Base-by-base conservation (phyloP, 2,329 filamentous ascomycete species). In the Hirsutella rhossiliensis region DNA sequence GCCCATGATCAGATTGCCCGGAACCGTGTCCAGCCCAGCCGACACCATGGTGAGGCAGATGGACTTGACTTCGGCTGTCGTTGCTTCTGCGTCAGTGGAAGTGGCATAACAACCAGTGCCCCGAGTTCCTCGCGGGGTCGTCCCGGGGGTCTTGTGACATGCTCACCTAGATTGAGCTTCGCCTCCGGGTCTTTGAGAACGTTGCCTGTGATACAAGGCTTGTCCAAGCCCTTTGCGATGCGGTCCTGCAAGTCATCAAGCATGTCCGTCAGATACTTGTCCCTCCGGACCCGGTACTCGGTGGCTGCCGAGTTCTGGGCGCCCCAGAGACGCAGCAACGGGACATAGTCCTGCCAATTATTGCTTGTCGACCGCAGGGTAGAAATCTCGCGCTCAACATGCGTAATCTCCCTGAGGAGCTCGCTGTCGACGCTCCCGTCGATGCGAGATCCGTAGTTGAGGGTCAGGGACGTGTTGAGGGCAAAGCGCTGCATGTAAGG, bases 331-430 rank as follows among this genome's bases (percentile, higher is more conserved):
- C 86, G 72, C 47, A 92, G 58, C 5, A 89, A 54, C 0, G 86
- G 84, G n/a, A 92, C 76, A 52, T 90, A 90, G 55, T 92, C 86
- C 55, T 87, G 82, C 78, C 83, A 86, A 58, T 90, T 90, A 56
- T 88, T 87, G 53, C 81, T 86, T 0, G 84, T 90, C 23, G 78
- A 84, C 40, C 86, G 68, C 56, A 89, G 83, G 53, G 85, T 85
- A 43, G 80, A 82, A 20, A 92, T 79, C 5, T 78, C 80, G 28
- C 84, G 73, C 59, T 90, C 86, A 3, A 90, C 84, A 40, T 80
- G 70, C 0, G 80, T 78, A 45, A 92, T 88, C 56, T 90, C 86
- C 18, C 76, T 68, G 6, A 90, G 68, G 8, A 89, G 66, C 34
- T 73, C 66, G 49, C 82, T 75, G 46, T 87, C 70, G 39, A 84